Percentiles rank a stretch among this genome's conserved stretches.
Evolutionary conservation across 176 grass and related monocot species (phyloP).

Genomic region (Pharus latifolius): DNA sequence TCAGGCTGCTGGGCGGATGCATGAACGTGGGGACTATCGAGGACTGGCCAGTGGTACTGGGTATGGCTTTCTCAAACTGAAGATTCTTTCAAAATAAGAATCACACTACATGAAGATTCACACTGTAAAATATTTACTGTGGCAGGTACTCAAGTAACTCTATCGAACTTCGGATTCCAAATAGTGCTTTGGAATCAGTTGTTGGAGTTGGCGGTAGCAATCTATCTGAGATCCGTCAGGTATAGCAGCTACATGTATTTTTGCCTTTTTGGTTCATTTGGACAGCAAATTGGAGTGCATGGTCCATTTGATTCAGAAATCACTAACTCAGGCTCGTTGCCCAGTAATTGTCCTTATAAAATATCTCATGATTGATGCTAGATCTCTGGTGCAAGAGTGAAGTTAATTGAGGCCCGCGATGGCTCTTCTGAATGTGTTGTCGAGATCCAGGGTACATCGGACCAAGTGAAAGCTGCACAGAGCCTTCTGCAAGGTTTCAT

Average conservation of each 20-base stretch:
- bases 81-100: neutral
- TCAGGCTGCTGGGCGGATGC: slow-evolving; percentile 44
- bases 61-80: slow-evolving; percentile 18
- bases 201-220: slow-evolving; percentile 52
- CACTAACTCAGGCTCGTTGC: neutral
- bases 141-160: slow-evolving; percentile 47
- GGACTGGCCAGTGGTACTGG: slow-evolving; percentile 19
- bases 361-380: slow-evolving; percentile 2
- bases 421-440: slow-evolving; percentile 41
- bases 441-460: slow-evolving; percentile 62
- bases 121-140: slow-evolving; percentile 10
- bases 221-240: slow-evolving; percentile 69
- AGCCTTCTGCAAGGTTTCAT: slow-evolving; percentile 56
- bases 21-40: slow-evolving; percentile 44
- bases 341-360: slow-evolving; percentile 5
- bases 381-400: slow-evolving; percentile 63
- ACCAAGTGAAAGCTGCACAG: slow-evolving; percentile 53
- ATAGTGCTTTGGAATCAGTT: slow-evolving; percentile 40
- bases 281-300: neutral
- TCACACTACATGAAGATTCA: neutral
- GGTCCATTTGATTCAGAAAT: neutral
- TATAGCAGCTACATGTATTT: slow-evolving; percentile 25
- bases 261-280: neutral
- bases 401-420: slow-evolving; percentile 26
- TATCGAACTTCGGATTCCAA: slow-evolving; percentile 56